Base-by-base conservation (phyloP, 768 basidiomycete genomes). In the Tricholomella constricta region DNA sequence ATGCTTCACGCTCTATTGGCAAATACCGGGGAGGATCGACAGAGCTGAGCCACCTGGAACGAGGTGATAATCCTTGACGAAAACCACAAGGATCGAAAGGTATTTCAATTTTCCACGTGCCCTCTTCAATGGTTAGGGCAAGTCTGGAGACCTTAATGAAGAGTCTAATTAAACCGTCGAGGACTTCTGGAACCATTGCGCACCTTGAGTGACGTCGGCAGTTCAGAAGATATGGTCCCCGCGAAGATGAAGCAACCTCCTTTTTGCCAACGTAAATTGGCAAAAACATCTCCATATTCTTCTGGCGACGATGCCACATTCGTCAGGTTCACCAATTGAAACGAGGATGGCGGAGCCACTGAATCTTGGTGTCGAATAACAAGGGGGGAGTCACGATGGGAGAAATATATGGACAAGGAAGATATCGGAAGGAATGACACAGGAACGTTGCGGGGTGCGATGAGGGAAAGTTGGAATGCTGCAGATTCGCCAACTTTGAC, bases 391-490 rank as follows among this genome's bases (percentile, higher is more conserved):
- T 68, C 48, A 6, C 59, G 58, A 22, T 60, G 73, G 55, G 80
- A 79, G 62, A 94, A 87, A 36, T 81, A 68, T 6, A 97, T 73
- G 1, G 72, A 67, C 11, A 94, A 62, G 1, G 79, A 77, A 0
- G 79, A 65, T 60, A 97, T 82, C 0, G 87, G 80, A 14, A 96
- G 70, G 0, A 73, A 72, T 4, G 80, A 76, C 17, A 91, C 73
- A 0, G 75, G 65, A 11, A 81, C 72, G 3, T 69, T 61, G 0
- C 67, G 61, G 0, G 84, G 82, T 0, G 88, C 80, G 2, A 74
- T 69, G 26, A 97, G 64, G 7, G 77, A 72, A 7, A 97, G 61
- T 66, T 98, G 94, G 69, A 92, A 97, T 0, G 89, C 81, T 0
- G 80, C 81, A 3, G 72, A 65, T 55, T 85, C 80, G 9, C 76